Evolutionary conservation across 768 basidiomycete species (phyloP), one percentile per base, ranked within the genome.

Genomic region (Thelephora aurantiotincta): DNA sequence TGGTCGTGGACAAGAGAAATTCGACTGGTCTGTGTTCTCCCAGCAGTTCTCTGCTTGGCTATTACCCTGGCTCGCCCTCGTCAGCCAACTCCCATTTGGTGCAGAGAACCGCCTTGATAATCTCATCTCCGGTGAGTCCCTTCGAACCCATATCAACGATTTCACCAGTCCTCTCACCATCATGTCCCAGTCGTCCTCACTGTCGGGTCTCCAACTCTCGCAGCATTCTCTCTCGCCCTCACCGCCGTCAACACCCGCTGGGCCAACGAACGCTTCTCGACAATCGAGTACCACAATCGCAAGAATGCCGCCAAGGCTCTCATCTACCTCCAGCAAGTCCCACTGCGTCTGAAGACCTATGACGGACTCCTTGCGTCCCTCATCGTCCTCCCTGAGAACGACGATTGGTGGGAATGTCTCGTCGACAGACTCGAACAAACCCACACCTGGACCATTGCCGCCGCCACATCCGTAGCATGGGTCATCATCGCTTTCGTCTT

Each of bases 11-110:
- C 30, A 22, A 33, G 44, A 45, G 30, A 11, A 9, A 16, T 45
- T 45, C 44, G 19, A 22, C 18, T 45, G 44, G 44, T 23, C 30
- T 11, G 44, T 19, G 18, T 45, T 45, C 26, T 23, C 20, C n/a
- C 67, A 68, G 42, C 59, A 68, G 42, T 71, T 67, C 52, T 59
- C 62, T 7, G 52, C 69, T 0, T 74, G 72, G 73, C 58, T 74
- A 2, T 48, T 74, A 5, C 73, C 73, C 6, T 72, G 69, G 62
- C 63, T 74, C 11, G 70, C 72, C 0, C 51, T 74, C 6, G 57
- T 74, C 16, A 70, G 71, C 0, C 71, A 72, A 43, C 64, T 74
- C n/a, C 73, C 72, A 0, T 74, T 71, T 20, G 71, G 71, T 6
- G 61, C 66, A 26, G 58, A 52, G 11, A 63, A 63, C 45, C 64